Conservation (phyloP, 2,329 filamentous ascomycete genomes). For the Moelleriella libera region DNA sequence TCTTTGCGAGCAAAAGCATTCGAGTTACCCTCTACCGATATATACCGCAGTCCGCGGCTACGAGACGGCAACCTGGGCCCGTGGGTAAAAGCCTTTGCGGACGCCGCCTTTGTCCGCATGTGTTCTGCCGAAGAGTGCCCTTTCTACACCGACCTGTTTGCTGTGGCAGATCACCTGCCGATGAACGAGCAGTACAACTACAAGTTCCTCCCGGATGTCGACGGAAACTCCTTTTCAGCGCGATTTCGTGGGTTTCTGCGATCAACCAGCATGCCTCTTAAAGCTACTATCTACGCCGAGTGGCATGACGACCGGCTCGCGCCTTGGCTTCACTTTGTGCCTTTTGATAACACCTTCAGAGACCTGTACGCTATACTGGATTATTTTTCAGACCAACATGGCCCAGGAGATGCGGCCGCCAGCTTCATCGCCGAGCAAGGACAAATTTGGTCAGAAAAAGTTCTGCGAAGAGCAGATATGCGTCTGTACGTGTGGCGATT, state of each 20-base stretch:
- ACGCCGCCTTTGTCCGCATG: slow-evolving; percentile 29
- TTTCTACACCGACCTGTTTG: slow-evolving; percentile 23
- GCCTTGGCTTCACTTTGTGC: slow-evolving; percentile 60
- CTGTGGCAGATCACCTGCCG: slow-evolving; percentile 15
- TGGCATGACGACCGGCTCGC: slow-evolving; percentile 60
- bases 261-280: slow-evolving; percentile 52
- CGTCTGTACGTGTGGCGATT: slow-evolving; percentile 49
- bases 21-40: slow-evolving; percentile 24
- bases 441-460: slow-evolving; percentile 45
- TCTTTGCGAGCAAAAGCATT: slow-evolving; percentile 30
- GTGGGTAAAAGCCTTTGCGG: slow-evolving; percentile 24
- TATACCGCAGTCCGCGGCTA: slow-evolving; percentile 27
- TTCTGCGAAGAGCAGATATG: slow-evolving; percentile 52
- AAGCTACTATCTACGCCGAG: slow-evolving; percentile 58
- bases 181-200: slow-evolving; percentile 36
- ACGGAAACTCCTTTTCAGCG: slow-evolving; percentile 52
- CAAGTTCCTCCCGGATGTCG: slow-evolving; percentile 58
- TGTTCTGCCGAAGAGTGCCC: slow-evolving; percentile 24
- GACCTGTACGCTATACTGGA: slow-evolving; percentile 53
- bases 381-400: slow-evolving; percentile 43
- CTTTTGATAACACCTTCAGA: slow-evolving; percentile 53
- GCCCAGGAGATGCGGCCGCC: slow-evolving; percentile 38
- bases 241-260: slow-evolving; percentile 50
- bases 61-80: slow-evolving; percentile 20
- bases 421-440: slow-evolving; percentile 44